Evolutionary conservation across 768 basidiomycete species (phyloP).

Genomic region (Leccinum olivaceopallidum): DNA sequence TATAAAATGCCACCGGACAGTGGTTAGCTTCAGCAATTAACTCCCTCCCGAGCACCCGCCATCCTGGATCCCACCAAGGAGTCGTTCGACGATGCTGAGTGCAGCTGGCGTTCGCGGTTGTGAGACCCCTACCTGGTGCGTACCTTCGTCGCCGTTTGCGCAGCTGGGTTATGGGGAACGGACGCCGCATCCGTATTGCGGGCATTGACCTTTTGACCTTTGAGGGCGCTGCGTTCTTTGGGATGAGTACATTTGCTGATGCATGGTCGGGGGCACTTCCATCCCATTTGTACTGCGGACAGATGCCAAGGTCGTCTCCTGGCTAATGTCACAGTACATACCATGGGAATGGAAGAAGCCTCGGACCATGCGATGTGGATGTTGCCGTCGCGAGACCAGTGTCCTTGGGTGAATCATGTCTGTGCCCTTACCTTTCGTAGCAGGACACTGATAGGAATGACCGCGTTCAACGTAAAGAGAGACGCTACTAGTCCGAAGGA

Average conservation of each 20-base stretch:
- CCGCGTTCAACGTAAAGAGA: not conserved
- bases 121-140: conserved; percentile 17
- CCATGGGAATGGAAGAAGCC: conserved; percentile 60
- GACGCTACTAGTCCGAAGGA: conserved; percentile 11
- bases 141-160: conserved; percentile 6
- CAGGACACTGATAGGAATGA: not conserved
- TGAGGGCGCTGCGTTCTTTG: conserved; percentile 19
- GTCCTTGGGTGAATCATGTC: conserved; percentile 1
- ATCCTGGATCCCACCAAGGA: conserved; percentile 3
- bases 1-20: conserved; percentile 26
- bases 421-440: not conserved
- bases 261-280: conserved; percentile 39
- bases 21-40: conserved; percentile 18
- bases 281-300: conserved; percentile 37
- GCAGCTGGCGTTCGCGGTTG: not conserved
- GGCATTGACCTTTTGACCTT: conserved; percentile 1
- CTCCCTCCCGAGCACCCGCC: conserved; percentile 10
- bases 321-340: conserved; percentile 41
- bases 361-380: conserved; percentile 37
- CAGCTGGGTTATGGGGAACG: conserved; percentile 22
- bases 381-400: conserved; percentile 29
- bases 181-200: not conserved
- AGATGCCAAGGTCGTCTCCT: conserved; percentile 31
- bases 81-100: not conserved
- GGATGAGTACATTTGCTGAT: conserved; percentile 27